Conservation (phyloP, 202 grass and related monocot genomes). For the Zizania palustris region DNA sequence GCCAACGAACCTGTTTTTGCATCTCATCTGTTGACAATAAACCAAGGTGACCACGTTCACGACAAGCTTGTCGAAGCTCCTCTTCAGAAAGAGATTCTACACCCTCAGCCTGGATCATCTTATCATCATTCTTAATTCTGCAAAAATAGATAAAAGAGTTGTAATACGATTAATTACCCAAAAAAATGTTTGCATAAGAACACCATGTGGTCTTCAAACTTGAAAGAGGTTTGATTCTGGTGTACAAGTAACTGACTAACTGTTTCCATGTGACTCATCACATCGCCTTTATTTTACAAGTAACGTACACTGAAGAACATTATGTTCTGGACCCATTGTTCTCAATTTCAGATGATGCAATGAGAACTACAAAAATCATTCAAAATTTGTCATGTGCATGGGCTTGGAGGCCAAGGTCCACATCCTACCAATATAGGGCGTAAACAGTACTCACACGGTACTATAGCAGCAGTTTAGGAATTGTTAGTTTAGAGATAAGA, state of each 20-base stretch:
- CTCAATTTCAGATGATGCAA: conserved; percentile 1
- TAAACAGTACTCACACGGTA: too few relatives aligned
- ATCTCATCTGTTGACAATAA: conserved; percentile 88
- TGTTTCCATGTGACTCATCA: background rate
- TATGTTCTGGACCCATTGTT: background rate
- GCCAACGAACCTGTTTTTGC: conserved; percentile 71
- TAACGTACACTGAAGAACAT: background rate
- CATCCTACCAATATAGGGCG: too few relatives aligned
- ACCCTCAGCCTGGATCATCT: conserved; percentile 79
- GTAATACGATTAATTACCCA: background rate
- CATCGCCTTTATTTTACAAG: background rate
- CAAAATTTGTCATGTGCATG: background rate
- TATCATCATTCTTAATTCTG: conserved; percentile 97
- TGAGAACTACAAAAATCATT: background rate
- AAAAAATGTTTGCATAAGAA: conserved; percentile 10
- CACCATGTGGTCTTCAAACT: background rate
- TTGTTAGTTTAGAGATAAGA: too few relatives aligned
- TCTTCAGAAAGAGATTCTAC: conserved; percentile 88
- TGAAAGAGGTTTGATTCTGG: background rate
- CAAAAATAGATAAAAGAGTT: conserved; percentile 28
- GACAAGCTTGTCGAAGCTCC: conserved; percentile 90
- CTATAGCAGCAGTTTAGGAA: too few relatives aligned
- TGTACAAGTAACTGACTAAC: conserved; percentile 8
- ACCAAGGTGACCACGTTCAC: conserved; percentile 86
- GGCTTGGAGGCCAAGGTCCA: too few relatives aligned